Base-by-base conservation (phyloP, 768 basidiomycete genomes). In the Mycena indigotica region DNA sequence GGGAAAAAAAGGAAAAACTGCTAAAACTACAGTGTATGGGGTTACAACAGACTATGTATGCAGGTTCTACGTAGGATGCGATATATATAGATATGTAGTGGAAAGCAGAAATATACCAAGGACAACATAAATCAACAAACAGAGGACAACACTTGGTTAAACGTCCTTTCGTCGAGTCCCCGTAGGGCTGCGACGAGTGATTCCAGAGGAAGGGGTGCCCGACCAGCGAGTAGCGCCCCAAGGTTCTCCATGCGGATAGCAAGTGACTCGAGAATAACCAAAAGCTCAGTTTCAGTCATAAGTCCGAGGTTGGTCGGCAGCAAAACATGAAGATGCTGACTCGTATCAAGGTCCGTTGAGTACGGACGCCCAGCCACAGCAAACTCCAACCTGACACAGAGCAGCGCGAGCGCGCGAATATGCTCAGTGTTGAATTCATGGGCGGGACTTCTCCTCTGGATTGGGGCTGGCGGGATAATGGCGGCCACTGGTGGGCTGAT, bases 371-470 rank as follows among this genome's bases (percentile, higher is more conserved):
- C 77, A 3, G 84, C 80, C 4, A 86, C 80, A 17, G 94, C 77
- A 1, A 88, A 82, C 71, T 97, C 93, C 23, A 95, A 76, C 2
- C 93, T 84, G 16, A 94, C 74, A 66, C 89, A 88, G 10, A 95
- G 69, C 61, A 83, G 62, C 1, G 86, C 89, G 29, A 97, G 72
- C 56, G 88, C 82, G 48, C 81, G 81, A 65, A 93, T 84, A 68
- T 92, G 87, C 17, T 80, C 79, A 15, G 89, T 77, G 57, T 78
- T 84, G 73, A 87, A 86, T 61, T 81, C 82, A 21, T 84, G 77
- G 51, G 81, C 76, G 4, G 81, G 83, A 4, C 73, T 75, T n/a
- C 0, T 78, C 75, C 73, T 75, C 0, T 78, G 75, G 19, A 45
- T 45, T 21, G 41, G 19, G 41, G 41, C 6, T 45, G 41, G 35